phyloP scores from a whole-genome alignment of 257 asterid genomes.

The Solanum okadae region DNA sequence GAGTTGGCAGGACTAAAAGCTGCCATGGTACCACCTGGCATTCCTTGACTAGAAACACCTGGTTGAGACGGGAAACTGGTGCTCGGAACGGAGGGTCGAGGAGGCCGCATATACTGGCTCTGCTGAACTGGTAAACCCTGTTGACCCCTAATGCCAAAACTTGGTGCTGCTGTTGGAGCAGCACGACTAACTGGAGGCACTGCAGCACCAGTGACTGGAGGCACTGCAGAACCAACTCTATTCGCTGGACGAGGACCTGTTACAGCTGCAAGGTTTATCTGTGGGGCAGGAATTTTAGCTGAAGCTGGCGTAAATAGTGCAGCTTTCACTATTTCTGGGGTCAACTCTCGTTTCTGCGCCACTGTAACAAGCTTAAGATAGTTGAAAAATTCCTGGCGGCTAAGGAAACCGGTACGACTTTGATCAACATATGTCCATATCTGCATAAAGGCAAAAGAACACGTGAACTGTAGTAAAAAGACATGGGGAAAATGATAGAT shows the following conservation, averaged over 20 bases:
- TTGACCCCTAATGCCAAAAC: conserved; percentile 30
- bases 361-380: conserved; percentile 95
- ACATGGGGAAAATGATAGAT: not conserved
- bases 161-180: conserved; percentile 35
- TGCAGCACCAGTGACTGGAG: conserved; percentile 21
- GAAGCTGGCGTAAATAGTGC: conserved; percentile 89
- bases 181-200: conserved; percentile 29
- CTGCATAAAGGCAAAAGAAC: conserved; percentile 17
- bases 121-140: conserved; percentile 48
- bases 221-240: conserved; percentile 32
- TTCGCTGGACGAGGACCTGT: conserved; percentile 36
- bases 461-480: conserved; percentile 6
- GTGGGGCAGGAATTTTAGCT: conserved; percentile 91
- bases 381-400: conserved; percentile 83
- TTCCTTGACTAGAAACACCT: conserved; percentile 35
- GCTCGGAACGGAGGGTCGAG: conserved; percentile 43
- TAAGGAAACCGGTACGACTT: conserved; percentile 63
- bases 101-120: conserved; percentile 39
- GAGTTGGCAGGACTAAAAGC: conserved; percentile 34
- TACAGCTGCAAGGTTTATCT: conserved; percentile 48
- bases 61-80: conserved; percentile 50
- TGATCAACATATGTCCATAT: conserved; percentile 54
- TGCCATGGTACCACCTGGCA: conserved; percentile 31
- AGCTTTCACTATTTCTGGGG: conserved; percentile 89
- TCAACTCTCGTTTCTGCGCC: conserved; percentile 87